phyloP scores from a whole-genome alignment of 2,329 filamentous ascomycete genomes.

The Scedosporium minutisporum region DNA sequence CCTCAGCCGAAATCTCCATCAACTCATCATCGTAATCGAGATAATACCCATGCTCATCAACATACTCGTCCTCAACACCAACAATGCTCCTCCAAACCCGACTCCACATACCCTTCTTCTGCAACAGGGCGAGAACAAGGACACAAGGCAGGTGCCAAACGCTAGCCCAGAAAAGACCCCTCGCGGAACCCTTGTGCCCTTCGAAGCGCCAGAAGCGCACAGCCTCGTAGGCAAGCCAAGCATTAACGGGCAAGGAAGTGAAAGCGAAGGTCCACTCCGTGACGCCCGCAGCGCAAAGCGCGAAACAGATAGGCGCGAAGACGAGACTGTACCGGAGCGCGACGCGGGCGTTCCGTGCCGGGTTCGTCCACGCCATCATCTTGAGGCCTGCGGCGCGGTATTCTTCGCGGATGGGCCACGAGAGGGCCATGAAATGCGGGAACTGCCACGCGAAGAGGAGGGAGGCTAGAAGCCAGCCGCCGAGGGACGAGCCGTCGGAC shows the following conservation, averaged over 20 bases:
- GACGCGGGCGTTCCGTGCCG: conserved; percentile 74
- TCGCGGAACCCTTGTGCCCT: conserved; percentile 70
- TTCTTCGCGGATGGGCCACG: conserved; percentile 80
- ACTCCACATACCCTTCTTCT: conserved; percentile 89
- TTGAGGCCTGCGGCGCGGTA: conserved; percentile 63
- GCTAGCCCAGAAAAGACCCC: conserved; percentile 90
- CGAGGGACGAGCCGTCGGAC: conserved; percentile 49
- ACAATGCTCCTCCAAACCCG: conserved; percentile 64
- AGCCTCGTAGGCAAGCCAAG: conserved; percentile 75
- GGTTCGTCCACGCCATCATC: conserved; percentile 82
- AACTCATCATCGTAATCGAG: conserved; percentile 52
- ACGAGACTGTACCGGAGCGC: conserved; percentile 76
- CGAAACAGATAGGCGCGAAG: conserved; percentile 80
- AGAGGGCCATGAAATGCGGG: conserved; percentile 92
- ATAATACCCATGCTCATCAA: conserved; percentile 46
- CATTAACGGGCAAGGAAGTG: conserved; percentile 73
- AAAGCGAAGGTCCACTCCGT: conserved; percentile 79
- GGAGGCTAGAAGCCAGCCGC: conserved; percentile 80
- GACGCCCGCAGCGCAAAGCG: conserved; percentile 66
- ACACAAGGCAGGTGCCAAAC: conserved; percentile 91
- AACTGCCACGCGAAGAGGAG: conserved; percentile 95
- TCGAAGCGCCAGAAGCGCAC: conserved; percentile 70
- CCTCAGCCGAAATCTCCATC: conserved; percentile 16
- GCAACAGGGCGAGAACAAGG: conserved; percentile 78
- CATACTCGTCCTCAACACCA: conserved; percentile 33